Base-by-base conservation (phyloP, 345 rosid species). In the Rhizophora apiculata region DNA sequence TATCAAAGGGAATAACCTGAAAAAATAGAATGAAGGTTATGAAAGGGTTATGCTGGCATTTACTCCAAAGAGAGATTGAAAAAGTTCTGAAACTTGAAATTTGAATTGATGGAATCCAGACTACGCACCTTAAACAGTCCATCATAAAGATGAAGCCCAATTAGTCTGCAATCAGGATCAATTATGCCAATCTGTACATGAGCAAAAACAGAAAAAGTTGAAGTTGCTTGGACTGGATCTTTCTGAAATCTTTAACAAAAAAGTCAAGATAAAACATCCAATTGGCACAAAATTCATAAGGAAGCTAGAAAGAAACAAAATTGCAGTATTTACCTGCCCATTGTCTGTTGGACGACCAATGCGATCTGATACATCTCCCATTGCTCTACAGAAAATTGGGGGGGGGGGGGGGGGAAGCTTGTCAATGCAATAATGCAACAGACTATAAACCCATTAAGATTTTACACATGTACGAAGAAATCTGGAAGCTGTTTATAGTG, bases 361-460 rank as follows among this genome's bases (percentile, higher is more conserved):
- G 46, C 89, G 88, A 71, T 95, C 97, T n/a, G 96, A 90, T 52
- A 92, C 96, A 87, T 92, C 97, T 64, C 97, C 96, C 96, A 90
- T 95, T 48, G 96, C 96, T 70, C 93, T 92, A 70, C 70, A 85
- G 13, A 9, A 66, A 22, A 63, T 24, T 24, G 24, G 24, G 24
- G 24, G 24, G 24, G 24, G 24, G 24, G 24, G 24, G 6, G n/a
- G 29, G 4, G 68, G 26, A 51, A 59, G 32, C 20, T 63, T 15
- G 18, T 68, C 63, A 69, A 54, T 57, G 22, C 24, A 54, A 52
- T 46, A 74, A 59, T 55, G 15, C 3, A 8, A 64, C 3, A 11
- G 15, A 60, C 43, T 54, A n/a, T 15, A 43, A 43, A 43, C 49
- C 3, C 49, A 13, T 43, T 3, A 43, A 43, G 18, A 43, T 43